A percentile compares a stretch with the other conserved stretches of the same genome.
phyloP scores from a whole-genome alignment of 225 moss, liverwort and hornwort species.

The Marchantia polymorpha region DNA sequence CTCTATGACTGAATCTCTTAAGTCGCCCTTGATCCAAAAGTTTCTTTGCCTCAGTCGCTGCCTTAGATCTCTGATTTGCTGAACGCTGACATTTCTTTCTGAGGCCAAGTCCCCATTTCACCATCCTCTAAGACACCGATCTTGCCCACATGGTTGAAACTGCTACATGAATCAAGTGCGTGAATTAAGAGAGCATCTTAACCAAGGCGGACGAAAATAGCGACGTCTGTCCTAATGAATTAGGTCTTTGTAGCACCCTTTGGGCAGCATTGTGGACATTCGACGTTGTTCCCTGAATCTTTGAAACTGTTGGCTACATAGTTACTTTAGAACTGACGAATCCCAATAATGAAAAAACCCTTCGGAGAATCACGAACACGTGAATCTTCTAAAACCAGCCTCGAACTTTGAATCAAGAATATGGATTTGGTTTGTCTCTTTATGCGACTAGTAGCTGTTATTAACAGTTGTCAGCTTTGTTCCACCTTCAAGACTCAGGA shows the following conservation, averaged over 20 bases:
- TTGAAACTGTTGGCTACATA: too few species aligned
- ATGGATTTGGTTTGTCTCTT: neutral
- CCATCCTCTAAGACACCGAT: neutral
- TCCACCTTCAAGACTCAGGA: neutral
- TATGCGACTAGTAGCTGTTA: neutral
- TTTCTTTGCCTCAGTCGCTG: neutral
- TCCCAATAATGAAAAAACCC: too few species aligned
- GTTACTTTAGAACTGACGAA: too few species aligned
- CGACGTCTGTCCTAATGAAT: neutral
- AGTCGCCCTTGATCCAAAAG: neutral
- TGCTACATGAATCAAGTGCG: neutral
- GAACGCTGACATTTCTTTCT: neutral
- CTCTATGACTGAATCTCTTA: neutral
- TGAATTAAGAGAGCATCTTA: neutral
- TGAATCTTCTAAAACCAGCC: too few species aligned
- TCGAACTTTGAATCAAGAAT: too few species aligned
- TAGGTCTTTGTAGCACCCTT: neutral
- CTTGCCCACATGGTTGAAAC: neutral
- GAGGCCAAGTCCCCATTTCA: neutral
- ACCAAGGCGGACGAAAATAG: neutral
- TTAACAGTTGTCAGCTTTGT: too few species aligned
- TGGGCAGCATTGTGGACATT: too few species aligned
- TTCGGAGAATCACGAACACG: too few species aligned
- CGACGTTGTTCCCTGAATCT: too few species aligned
- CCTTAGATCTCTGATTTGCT: neutral